These are phyloP conservation scores for Talaromyces piceae DNA, from an alignment of 2,329 filamentous ascomycete genomes.

Conservation along the genomic window DNA sequence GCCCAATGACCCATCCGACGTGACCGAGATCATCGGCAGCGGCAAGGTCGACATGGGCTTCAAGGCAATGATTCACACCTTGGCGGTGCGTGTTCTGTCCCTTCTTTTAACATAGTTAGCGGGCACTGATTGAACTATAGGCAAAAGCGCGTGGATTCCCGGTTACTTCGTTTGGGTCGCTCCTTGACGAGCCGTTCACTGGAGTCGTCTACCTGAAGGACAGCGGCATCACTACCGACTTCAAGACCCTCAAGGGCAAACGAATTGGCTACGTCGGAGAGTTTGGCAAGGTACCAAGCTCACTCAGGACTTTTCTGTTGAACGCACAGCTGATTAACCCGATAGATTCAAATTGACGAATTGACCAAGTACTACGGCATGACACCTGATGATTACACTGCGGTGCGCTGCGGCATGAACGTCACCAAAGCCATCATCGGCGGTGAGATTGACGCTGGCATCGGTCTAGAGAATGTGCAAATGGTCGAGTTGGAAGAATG, in stretches of 20 bases:
- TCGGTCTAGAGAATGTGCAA: constrained; percentile 73
- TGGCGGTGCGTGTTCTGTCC: constrained; percentile 48
- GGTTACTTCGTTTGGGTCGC: constrained; percentile 62
- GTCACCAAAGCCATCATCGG: constrained; percentile 68
- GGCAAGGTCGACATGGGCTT: constrained; percentile 71
- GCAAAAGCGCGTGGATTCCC: constrained; percentile 70
- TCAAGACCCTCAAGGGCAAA: constrained; percentile 67
- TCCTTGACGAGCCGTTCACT: constrained; percentile 74
- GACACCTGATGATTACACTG: constrained; percentile 64
- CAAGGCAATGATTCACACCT: constrained; percentile 78
- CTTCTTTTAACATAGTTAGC: background rate
- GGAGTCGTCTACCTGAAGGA: constrained; percentile 69
- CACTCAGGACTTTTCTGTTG: background rate
- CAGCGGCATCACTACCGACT: constrained; percentile 67
- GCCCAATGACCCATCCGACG: constrained; percentile 72
- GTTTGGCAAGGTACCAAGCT: constrained; percentile 57
- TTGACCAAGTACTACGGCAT: constrained; percentile 72
- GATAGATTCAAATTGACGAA: constrained; percentile 70
- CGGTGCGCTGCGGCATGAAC: constrained; percentile 74
- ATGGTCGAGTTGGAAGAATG: constrained; percentile 77
- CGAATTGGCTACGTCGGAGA: constrained; percentile 73
- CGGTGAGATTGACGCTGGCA: constrained; percentile 65
- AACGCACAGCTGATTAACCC: background rate
- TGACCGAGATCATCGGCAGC: constrained; percentile 72
- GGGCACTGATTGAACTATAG: constrained; percentile 28